Base-by-base conservation (phyloP, 2,329 filamentous ascomycete species). In the Xylaria sp. region DNA sequence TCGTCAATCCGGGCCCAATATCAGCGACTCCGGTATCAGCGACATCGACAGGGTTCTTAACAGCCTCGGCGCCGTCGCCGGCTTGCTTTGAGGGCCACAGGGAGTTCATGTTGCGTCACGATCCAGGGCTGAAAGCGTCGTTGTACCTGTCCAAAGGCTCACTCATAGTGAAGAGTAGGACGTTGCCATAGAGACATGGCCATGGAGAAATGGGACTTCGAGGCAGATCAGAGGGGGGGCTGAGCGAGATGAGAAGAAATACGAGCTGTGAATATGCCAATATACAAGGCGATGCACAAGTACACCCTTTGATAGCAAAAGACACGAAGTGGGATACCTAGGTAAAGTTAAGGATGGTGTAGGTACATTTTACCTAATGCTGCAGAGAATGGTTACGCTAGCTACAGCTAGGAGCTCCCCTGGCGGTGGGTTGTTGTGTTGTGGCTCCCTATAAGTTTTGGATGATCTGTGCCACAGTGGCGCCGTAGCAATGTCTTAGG, bases 81-180 rank as follows among this genome's bases (percentile, higher is more conserved):
- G 75, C 72, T 61, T 79, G 71, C 76, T 75, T 79, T 60, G 81
- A 78, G 66, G 81, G 70, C 82, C 82, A 83, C 70, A 81, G 72
- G 71, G 79, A 81, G 75, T 83, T 84, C 83, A 85, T 85, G 71
- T 70, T 81, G 76, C 61, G 68, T 72, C 70, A 65, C 69, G 68
- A 70, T 74, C 64, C 61, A 68, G 69, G 71, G 69, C 62, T 73
- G 20, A 55, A 43, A 64, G 69, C 56, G 66, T 57, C 52, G 52
- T 55, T 64, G 63, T 65, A 59, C 53, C 66, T 58, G 61, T 65
- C 68, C 63, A 72, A 66, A 68, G 53, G 59, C 48, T 68, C 66
- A 71, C 66, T 72, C 74, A 76, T 76, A 73, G 69, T 72, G 72
- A 67, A 63, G 45, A 55, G 36, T 4, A 20, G 41, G 53, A 39